Evolutionary conservation across 495 filamentous ascomycete species (phyloP).

Genomic region (Thozetella sp.): DNA sequence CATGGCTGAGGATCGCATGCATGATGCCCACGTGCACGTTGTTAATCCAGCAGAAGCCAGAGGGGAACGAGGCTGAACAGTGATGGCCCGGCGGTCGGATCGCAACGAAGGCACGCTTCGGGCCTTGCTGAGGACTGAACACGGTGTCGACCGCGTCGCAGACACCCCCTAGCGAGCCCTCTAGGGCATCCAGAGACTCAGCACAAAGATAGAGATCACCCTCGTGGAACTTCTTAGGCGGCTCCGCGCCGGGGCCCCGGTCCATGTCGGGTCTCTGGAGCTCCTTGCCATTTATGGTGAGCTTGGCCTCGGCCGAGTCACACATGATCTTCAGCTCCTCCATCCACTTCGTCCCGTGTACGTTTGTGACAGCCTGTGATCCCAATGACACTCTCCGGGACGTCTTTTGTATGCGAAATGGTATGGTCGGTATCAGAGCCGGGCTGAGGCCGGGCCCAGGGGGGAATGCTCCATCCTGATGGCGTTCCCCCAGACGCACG

Average conservation of each 20-base stretch:
- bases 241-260: conserved; percentile 44
- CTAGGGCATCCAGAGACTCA: conserved; percentile 82
- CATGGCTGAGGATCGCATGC: conserved; percentile 78
- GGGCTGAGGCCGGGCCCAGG: conserved; percentile 55
- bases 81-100: conserved; percentile 92
- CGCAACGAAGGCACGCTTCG: conserved; percentile 76
- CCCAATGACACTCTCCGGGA: conserved; percentile 62
- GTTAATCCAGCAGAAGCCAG: conserved; percentile 98
- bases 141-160: conserved; percentile 90
- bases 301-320: conserved; percentile 69
- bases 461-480: conserved; percentile 69
- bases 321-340: conserved; percentile 86
- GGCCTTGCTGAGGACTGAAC: conserved; percentile 55
- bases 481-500: conserved; percentile 79
- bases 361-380: conserved; percentile 73
- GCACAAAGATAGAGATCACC: conserved; percentile 88
- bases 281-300: conserved; percentile 76
- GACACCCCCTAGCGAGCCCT: conserved; percentile 87
- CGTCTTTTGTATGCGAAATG: conserved; percentile 82
- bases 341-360: conserved; percentile 91
- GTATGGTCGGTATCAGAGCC: conserved; percentile 56
- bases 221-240: conserved; percentile 63
- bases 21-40: conserved; percentile 97
- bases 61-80: conserved; percentile 84
- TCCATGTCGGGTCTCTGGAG: conserved; percentile 60